These are phyloP conservation scores for Serendipita sp. DNA, from an alignment of 768 basidiomycete species.

Conservation along the genomic window DNA sequence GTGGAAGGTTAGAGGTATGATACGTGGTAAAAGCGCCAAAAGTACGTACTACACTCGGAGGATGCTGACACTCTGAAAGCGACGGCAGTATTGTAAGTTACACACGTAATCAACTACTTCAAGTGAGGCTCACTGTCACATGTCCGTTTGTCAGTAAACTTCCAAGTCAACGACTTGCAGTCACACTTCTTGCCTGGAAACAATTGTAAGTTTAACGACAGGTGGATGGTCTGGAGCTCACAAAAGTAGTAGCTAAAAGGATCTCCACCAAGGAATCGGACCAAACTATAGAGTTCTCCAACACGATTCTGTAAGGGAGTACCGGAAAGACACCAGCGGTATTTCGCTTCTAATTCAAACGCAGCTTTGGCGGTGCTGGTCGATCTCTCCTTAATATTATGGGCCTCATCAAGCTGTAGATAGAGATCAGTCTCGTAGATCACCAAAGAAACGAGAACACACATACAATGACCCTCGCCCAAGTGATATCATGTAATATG, in stretches of 20 bases:
- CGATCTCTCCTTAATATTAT: constrained; percentile 91
- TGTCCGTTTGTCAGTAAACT: constrained; percentile 60
- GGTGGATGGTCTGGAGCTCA: constrained; percentile 21
- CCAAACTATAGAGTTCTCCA: constrained; percentile 92
- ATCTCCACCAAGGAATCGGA: constrained; percentile 80
- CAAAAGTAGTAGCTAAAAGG: constrained; percentile 89
- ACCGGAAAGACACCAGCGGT: constrained; percentile 90
- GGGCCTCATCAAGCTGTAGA: constrained; percentile 76
- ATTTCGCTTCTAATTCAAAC: constrained; percentile 68
- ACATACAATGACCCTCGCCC: constrained; percentile 66
- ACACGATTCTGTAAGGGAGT: constrained; percentile 96
- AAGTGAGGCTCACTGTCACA: constrained; percentile 55
- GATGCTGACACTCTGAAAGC: constrained; percentile 57
- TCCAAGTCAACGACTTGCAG: constrained; percentile 94
- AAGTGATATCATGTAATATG: constrained; percentile 65
- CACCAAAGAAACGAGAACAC: not conserved
- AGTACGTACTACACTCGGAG: constrained; percentile 37
- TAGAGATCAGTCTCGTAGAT: not conserved
- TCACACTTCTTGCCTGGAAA: constrained; percentile 66
- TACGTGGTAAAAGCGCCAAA: not conserved
- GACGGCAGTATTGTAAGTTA: not conserved
- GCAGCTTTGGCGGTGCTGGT: constrained; percentile 96
- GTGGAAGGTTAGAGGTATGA: not conserved
- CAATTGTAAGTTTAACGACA: not conserved
- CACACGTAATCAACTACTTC: not conserved